Evolutionary conservation across 2,329 filamentous ascomycete species (phyloP), one percentile per base, ranked within the genome.

Genomic region (Aaosphaeria pasadenensis): DNA sequence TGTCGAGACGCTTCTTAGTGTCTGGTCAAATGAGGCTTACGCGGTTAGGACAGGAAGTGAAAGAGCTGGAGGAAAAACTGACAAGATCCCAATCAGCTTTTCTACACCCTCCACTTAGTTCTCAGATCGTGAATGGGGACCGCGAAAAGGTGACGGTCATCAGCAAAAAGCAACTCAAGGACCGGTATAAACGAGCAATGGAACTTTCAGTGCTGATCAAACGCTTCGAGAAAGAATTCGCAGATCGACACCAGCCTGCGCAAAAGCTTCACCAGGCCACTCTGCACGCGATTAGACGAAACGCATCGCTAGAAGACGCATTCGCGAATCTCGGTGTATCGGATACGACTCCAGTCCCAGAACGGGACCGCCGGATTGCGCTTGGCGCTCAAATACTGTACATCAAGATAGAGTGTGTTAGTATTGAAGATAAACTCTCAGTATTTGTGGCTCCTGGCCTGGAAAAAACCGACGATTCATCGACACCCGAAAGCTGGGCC

Each of bases 201-300:
- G 38, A 46, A 5, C 39, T 71, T 1, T 46, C 59, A n/a, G 57
- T 46, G 2, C 45, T 46, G 6, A 50, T 70, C 6, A 43, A 40
- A 1, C 32, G 30, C 0, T 67, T 72, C 30, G 50, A 56, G 11
- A 42, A 32, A 3, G 57, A 49, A 28, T 50, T 55, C 29, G 53
- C 56, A 11, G 55, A 62, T 7, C 62, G 63, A 39, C 59, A 74
- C 42, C 65, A 74, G 39, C 71, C 71, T 2, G 59, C 59, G 1
- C 62, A 67, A 42, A 74, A 70, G 44, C 69, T 75, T 11, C 62
- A 72, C 30, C 63, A 73, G 40, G 71, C 72, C 9, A 68, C 55
- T 1, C 30, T 69, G 5, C 52, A 64, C 39, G 53, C 57, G 5
- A 53, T 47, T 39, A 51, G 38, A 35, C 13, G 30, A 30, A 30